Conservation (phyloP, 2,329 filamentous ascomycete species). For the Colletotrichum lentis region DNA sequence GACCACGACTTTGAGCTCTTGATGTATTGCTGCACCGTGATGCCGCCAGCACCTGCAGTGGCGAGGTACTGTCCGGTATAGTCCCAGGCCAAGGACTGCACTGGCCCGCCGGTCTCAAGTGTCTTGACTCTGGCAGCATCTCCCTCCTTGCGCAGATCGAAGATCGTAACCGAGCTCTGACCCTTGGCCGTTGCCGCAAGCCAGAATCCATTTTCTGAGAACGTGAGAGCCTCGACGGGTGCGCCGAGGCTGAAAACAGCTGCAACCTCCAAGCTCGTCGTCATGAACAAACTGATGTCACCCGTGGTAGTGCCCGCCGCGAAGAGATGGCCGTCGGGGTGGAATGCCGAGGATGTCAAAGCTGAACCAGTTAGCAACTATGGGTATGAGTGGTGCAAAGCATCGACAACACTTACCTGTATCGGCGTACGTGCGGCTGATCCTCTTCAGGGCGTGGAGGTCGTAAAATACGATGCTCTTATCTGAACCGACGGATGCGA, state of each 20-base stretch:
- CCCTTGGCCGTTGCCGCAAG: constrained; percentile 83
- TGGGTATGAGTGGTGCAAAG: not conserved
- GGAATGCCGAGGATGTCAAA: constrained; percentile 82
- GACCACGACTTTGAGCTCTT: constrained; percentile 90
- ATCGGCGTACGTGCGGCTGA: constrained; percentile 82
- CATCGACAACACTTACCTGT: constrained; percentile 48
- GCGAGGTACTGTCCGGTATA: constrained; percentile 94
- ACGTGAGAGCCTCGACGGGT: constrained; percentile 78
- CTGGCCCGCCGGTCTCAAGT: constrained; percentile 82
- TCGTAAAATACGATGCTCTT: constrained; percentile 95
- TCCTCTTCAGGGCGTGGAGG: constrained; percentile 69
- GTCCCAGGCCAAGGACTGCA: constrained; percentile 85
- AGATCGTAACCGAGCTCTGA: constrained; percentile 82
- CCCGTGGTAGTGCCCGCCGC: constrained; percentile 82
- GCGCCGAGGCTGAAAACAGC: constrained; percentile 75
- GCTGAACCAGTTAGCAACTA: constrained; percentile 57
- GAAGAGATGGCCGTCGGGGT: constrained; percentile 95
- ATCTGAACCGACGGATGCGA: constrained; percentile 88
- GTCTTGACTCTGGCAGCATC: constrained; percentile 82
- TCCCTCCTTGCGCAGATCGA: constrained; percentile 91
- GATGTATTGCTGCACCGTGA: constrained; percentile 88
- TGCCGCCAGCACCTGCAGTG: constrained; percentile 78
- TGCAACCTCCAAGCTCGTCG: constrained; percentile 78
- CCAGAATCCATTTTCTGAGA: constrained; percentile 98
- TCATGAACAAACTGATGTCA: constrained; percentile 88